phyloP scores from a whole-genome alignment of 2,329 filamentous ascomycete genomes.

The Trichoderma sp. region DNA sequence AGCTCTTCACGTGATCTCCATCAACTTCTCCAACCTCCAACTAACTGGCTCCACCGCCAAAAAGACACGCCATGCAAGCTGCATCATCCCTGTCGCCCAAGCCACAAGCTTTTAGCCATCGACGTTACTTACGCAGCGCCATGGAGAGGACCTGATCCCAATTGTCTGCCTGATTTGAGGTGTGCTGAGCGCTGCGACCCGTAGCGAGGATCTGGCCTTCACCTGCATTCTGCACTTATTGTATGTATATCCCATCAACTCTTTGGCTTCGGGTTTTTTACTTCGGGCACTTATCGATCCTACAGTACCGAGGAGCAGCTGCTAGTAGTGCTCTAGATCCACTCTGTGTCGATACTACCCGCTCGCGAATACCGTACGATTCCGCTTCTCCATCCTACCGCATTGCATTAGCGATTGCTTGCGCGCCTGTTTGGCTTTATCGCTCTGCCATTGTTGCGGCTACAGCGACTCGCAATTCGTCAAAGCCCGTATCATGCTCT shows the following conservation, averaged over 20 bases:
- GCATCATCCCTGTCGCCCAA: constrained; percentile 20
- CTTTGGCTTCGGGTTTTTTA: neutral
- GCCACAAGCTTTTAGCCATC: neutral
- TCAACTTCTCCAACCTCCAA: neutral
- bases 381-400: constrained; percentile 2
- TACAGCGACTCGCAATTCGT: neutral
- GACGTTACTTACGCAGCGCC: neutral
- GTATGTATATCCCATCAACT: neutral
- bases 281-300: neutral
- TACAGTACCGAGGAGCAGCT: neutral
- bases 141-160: constrained; percentile 8
- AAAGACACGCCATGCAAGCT: constrained; percentile 20
- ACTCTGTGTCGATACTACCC: constrained; percentile 7
- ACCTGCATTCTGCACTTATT: neutral
- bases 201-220: neutral
- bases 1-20: constrained; percentile 9
- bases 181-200: neutral
- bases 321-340: neutral
- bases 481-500: constrained; percentile 36
- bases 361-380: neutral
- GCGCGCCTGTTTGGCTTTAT: neutral
- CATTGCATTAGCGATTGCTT: constrained; percentile 19
- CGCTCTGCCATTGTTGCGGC: neutral
- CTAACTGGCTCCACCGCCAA: neutral
- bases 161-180: constrained; percentile 4